These are phyloP conservation scores for Ananas comosus DNA, from an alignment of 176 grass and related monocot genomes.

Conservation along the genomic window DNA sequence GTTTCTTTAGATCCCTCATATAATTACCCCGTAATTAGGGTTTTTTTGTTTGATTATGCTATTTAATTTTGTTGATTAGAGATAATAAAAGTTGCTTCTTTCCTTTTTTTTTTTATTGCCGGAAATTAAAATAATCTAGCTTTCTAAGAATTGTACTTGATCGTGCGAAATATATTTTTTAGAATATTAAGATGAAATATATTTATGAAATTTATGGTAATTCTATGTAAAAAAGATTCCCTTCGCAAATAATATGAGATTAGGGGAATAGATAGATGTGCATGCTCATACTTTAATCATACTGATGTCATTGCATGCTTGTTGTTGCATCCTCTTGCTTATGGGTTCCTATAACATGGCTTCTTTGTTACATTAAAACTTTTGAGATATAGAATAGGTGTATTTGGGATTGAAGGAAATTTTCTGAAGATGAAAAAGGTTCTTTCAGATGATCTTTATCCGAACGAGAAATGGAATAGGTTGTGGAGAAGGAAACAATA, in stretches of 20 bases:
- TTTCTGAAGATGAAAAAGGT: neutral
- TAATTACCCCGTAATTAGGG: too few relatives aligned
- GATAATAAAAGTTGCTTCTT: neutral
- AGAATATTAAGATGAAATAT: neutral
- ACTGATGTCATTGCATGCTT: neutral
- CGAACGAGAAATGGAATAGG: neutral
- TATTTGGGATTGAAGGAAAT: neutral
- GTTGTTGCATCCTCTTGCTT: neutral
- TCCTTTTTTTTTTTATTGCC: neutral
- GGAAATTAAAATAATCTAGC: neutral
- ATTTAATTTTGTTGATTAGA: too few relatives aligned
- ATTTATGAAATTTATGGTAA: neutral
- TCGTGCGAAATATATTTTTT: neutral
- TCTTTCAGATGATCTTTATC: neutral
- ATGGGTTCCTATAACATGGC: neutral
- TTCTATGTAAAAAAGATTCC: neutral
- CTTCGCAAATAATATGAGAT: neutral
- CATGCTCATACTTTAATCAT: neutral
- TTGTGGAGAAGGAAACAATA: neutral
- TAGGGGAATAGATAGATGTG: neutral
- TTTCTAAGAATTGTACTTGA: neutral
- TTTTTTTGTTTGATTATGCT: too few relatives aligned
- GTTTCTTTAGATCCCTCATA: too few relatives aligned
- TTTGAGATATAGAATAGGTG: neutral
- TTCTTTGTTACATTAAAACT: too few relatives aligned